Evolutionary conservation across 202 grass and related monocot genomes (phyloP).

Genomic region (Brachypodium distachyon): DNA sequence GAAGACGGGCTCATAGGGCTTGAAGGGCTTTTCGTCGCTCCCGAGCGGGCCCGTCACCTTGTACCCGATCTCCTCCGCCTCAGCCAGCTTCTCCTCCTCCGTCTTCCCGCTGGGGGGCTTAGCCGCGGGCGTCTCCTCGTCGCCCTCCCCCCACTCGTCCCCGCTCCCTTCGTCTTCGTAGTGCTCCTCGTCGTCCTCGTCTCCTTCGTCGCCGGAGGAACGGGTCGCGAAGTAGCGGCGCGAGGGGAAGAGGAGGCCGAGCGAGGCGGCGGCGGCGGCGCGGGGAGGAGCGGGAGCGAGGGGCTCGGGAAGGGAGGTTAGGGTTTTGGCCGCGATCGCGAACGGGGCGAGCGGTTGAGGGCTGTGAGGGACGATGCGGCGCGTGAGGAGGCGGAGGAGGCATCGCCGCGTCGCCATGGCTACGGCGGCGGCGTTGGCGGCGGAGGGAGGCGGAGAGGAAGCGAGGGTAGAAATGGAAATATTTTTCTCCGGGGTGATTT

Average conservation of each 20-base stretch:
- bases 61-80: conserved; percentile 84
- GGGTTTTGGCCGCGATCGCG: neutral
- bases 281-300: neutral
- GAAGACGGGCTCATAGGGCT: conserved; percentile 76
- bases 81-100: conserved; percentile 68
- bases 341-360: neutral
- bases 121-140: conserved; percentile 36
- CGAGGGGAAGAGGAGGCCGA: conserved; percentile 14
- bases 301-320: neutral
- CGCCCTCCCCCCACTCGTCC: conserved; percentile 38
- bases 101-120: conserved; percentile 76
- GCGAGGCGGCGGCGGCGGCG: conserved; percentile 13
- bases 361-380: conserved; percentile 10
- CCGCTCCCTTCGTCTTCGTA: conserved; percentile 42
- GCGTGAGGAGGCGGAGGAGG: conserved; percentile 38
- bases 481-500: neutral
- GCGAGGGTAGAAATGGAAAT: conserved; percentile 45
- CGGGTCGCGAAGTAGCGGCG: conserved; percentile 38
- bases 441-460: neutral
- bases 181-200: conserved; percentile 62
- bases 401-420: conserved; percentile 74
- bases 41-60: conserved; percentile 53
- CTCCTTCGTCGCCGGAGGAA: conserved; percentile 10
- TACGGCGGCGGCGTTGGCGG: conserved; percentile 35
- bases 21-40: conserved; percentile 84